Conservation (phyloP, 352 stramenopile genomes). For the Phytopythium sindhum region DNA sequence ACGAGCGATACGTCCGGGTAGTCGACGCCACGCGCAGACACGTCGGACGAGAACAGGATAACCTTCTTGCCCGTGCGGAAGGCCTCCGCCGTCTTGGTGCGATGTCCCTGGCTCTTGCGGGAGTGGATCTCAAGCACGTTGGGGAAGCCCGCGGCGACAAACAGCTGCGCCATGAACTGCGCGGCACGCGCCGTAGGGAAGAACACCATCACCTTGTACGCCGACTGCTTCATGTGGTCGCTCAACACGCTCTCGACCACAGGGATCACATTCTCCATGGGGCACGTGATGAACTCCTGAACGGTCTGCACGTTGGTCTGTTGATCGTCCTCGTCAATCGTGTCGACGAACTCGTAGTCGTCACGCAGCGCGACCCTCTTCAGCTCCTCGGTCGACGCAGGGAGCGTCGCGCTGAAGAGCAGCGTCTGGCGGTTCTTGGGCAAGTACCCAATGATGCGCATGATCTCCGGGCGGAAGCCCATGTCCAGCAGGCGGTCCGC, state of each 20-base stretch:
- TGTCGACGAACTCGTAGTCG: slow-evolving; percentile 92
- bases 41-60: slow-evolving; percentile 94
- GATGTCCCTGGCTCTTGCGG: slow-evolving; percentile 89
- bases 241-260: slow-evolving; percentile 69
- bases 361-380: slow-evolving; percentile 83
- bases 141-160: slow-evolving; percentile 61
- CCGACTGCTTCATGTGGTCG: slow-evolving; percentile 60
- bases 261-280: slow-evolving; percentile 62
- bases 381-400: slow-evolving; percentile 80
- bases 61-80: slow-evolving; percentile 89
- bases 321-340: slow-evolving; percentile 88
- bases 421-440: slow-evolving; percentile 88
- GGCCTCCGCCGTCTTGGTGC: slow-evolving; percentile 82
- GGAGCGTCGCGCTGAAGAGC: slow-evolving; percentile 96
- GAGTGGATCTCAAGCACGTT: slow-evolving; percentile 95
- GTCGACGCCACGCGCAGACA: slow-evolving; percentile 93
- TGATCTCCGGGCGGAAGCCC: slow-evolving; percentile 92
- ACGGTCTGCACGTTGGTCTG: slow-evolving; percentile 89
- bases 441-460: slow-evolving; percentile 79
- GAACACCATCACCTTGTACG: slow-evolving; percentile 97
- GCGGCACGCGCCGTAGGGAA: slow-evolving; percentile 89
- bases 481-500: slow-evolving; percentile 96
- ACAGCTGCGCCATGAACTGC: slow-evolving; percentile 90
- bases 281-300: slow-evolving; percentile 81
- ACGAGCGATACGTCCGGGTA: slow-evolving; percentile 93